Base-by-base conservation (phyloP, 176 grass and related monocot species). In the Aegilops longissima region DNA sequence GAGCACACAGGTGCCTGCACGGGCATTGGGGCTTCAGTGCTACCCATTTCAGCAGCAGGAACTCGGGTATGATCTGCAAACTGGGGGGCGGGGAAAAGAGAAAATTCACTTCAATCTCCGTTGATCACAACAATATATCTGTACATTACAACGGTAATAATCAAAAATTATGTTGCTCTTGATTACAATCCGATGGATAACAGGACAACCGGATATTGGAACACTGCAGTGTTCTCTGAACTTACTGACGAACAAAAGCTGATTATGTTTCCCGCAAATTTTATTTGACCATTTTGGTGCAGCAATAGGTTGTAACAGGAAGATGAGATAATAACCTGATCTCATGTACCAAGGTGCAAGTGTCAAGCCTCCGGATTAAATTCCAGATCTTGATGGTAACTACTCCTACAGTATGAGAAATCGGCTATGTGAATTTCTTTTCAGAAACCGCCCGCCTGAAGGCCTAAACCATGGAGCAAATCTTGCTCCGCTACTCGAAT, bases 11-110 rank as follows among this genome's bases (percentile, higher is more conserved):
- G 5, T n/a, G 85, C 45, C 18, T 72, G 65, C 56, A 87, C 8
- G 4, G 72, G 21, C n/a, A 66, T 17, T 54, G 81, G 63, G 24
- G 78, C 29, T 73, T 90, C 85, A 12, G 85, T 18, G 72, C 79
- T 51, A 18, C 82, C 66, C 91, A 85, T 93, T 21, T 61, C 49
- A 79, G 82, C 64, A 54, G 82, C 70, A 73, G 42, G 5, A 11
- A 35, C 51, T 86, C 17, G 40, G 42, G 44, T 36, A 3, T 25
- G 83, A 47, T 76, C 84, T 87, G 89, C 61, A 83, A 18, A 70
- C 65, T 33, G 12, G 51, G 39, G 3, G 29, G 66, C 0, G 3
- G 11, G 10, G 31, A 81, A 27, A 23, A 21, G 25, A 2, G 34
- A n/a, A 68, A 3, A 27, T 12, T 27, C 56, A 23, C 14, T 23